phyloP scores from a whole-genome alignment of 805 yeast genomes.

The Hanseniaspora meyeri region DNA sequence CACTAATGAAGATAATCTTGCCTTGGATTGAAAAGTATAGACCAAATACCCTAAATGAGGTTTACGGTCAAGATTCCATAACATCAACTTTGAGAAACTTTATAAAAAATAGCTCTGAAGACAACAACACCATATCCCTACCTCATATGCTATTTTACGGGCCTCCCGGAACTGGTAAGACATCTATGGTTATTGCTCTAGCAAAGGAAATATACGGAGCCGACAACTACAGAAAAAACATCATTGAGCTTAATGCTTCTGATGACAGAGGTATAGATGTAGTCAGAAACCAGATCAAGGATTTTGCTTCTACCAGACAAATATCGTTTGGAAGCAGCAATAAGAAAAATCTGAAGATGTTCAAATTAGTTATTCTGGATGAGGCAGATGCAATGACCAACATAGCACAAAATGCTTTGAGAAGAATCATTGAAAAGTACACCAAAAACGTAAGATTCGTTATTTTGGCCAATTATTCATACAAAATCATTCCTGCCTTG shows the following conservation, averaged over 20 bases:
- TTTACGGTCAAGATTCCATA: slow-evolving; percentile 81
- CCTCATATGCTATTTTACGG: slow-evolving; percentile 93
- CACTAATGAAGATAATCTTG: slow-evolving; percentile 35
- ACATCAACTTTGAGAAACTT: slow-evolving; percentile 76
- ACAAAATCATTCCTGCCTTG: slow-evolving; percentile 88
- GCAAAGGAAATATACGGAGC: slow-evolving; percentile 77
- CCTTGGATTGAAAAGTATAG: slow-evolving; percentile 95
- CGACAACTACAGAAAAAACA: slow-evolving; percentile 69
- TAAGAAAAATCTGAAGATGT: slow-evolving; percentile 40
- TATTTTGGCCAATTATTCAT: slow-evolving; percentile 89
- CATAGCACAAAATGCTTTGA: slow-evolving; percentile 70
- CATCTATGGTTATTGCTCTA: slow-evolving; percentile 75
- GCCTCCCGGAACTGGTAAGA: slow-evolving; percentile 91
- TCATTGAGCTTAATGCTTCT: slow-evolving; percentile 85
- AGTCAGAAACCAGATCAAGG: slow-evolving; percentile 93
- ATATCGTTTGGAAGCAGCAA: slow-evolving; percentile 38
- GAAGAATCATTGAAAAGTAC: slow-evolving; percentile 76
- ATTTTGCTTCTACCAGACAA: slow-evolving; percentile 90
- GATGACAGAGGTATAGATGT: slow-evolving; percentile 98
- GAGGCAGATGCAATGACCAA: slow-evolving; percentile 94
- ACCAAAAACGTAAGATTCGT: slow-evolving; percentile 93
- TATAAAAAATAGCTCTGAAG: slow-evolving; percentile 48
- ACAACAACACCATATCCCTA: slow-evolving; percentile 31
- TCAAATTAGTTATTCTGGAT: slow-evolving; percentile 82
- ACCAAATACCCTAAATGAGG: slow-evolving; percentile 71